These are phyloP conservation scores for Russula virescens DNA, from an alignment of 768 basidiomycete genomes.

Conservation along the genomic window DNA sequence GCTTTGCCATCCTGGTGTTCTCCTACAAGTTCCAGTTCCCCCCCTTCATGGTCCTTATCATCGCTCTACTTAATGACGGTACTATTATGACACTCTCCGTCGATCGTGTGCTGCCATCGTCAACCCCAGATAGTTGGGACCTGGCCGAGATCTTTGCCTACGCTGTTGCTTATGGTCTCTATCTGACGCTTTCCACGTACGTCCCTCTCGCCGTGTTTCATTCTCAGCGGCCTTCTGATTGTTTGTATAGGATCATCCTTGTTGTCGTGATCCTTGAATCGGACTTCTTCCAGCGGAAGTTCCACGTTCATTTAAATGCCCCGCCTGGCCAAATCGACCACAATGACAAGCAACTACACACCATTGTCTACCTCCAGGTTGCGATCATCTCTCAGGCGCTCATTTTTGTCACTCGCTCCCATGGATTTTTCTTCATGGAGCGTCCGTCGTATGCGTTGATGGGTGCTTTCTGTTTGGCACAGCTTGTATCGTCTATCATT, in stretches of 20 bases:
- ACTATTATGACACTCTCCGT: slow-evolving; percentile 98
- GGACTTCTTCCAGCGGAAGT: slow-evolving; percentile 82
- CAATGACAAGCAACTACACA: slow-evolving; percentile 77
- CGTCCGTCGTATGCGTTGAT: slow-evolving; percentile 86
- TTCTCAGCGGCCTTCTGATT: slow-evolving; percentile 10
- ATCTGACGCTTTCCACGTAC: slow-evolving; percentile 87
- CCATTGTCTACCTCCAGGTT: slow-evolving; percentile 91
- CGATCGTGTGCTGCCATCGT: slow-evolving; percentile 91
- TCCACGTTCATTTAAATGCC: slow-evolving; percentile 56
- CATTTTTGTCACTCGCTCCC: slow-evolving; percentile 93
- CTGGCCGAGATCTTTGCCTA: slow-evolving; percentile 93
- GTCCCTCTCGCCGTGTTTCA: slow-evolving; percentile 29
- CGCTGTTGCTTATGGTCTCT: slow-evolving; percentile 93
- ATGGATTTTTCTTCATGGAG: slow-evolving; percentile 96
- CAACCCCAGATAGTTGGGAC: slow-evolving; percentile 93
- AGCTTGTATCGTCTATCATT: slow-evolving; percentile 93
- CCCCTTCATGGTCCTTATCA: slow-evolving; percentile 98
- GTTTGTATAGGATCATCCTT: slow-evolving; percentile 53
- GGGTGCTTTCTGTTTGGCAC: slow-evolving; percentile 86
- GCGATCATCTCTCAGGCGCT: slow-evolving; percentile 98
- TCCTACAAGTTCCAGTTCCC: slow-evolving; percentile 98
- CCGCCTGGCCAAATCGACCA: slow-evolving; percentile 31
- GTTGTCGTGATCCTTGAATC: slow-evolving; percentile 84
- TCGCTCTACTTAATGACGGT: slow-evolving; percentile 94
- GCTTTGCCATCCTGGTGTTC: slow-evolving; percentile 93